Percentiles rank a stretch among this genome's conserved stretches.
Evolutionary conservation across 257 asterid species (phyloP).

Genomic region (Lycium ferocissimum): DNA sequence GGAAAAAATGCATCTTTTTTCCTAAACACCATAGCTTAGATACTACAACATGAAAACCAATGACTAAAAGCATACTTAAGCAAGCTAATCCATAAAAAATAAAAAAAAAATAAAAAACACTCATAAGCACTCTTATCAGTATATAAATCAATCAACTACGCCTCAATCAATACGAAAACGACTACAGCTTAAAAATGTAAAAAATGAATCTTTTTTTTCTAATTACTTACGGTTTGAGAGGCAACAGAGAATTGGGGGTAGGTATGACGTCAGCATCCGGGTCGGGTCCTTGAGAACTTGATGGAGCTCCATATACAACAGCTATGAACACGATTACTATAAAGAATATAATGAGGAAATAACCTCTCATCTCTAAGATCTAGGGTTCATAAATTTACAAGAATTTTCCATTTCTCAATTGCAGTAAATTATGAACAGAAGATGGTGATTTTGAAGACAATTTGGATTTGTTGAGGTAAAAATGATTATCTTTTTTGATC

Average conservation of each 20-base stretch:
- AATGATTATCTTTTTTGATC: not conserved
- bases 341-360: conserved; percentile 49
- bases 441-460: conserved; percentile 20
- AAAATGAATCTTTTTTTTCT: not conserved
- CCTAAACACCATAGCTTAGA: not conserved
- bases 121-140: no score
- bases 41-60: not conserved
- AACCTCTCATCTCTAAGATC: conserved; percentile 52
- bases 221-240: conserved; percentile 62
- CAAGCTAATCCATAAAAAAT: not conserved
- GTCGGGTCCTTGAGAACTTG: conserved; percentile 47
- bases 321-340: conserved; percentile 49
- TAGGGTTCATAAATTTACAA: not conserved
- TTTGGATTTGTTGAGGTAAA: not conserved
- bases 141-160: no score
- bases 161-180: not conserved
- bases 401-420: conserved; percentile 4
- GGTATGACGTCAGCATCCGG: conserved; percentile 37
- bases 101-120: no score
- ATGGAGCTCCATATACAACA: conserved; percentile 55
- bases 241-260: conserved; percentile 45
- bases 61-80: not conserved
- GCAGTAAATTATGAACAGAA: conserved; percentile 7
- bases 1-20: not conserved
- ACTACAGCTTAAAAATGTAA: not conserved